Conservation (phyloP, 2,329 filamentous ascomycete species). For the Dactylonectria estremocensis region DNA sequence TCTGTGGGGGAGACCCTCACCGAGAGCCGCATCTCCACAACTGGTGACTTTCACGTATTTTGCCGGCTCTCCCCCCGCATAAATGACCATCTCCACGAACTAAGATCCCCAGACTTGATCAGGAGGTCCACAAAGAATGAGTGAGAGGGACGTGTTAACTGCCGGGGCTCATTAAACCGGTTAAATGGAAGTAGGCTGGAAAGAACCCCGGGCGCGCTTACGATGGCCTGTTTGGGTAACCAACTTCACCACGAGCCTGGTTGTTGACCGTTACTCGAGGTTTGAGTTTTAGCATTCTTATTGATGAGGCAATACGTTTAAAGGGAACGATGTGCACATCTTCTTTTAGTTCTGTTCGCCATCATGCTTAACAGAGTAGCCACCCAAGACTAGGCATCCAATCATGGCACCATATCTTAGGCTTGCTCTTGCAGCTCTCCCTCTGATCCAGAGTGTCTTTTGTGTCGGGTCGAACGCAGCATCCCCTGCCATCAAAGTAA, state of each 20-base stretch:
- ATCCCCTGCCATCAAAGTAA: constrained; percentile 33
- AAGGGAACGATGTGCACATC: neutral
- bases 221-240: constrained; percentile 8
- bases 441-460: constrained; percentile 9
- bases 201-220: constrained; percentile 13
- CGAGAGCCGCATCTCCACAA: constrained; percentile 19
- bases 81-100: constrained; percentile 10
- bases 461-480: neutral
- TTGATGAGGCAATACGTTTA: neutral
- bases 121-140: neutral
- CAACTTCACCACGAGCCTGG: neutral
- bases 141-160: neutral
- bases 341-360: neutral
- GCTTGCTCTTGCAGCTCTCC: constrained; percentile 10
- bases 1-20: constrained; percentile 16
- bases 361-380: neutral
- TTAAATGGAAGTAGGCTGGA: neutral
- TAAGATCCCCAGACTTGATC: constrained; percentile 1
- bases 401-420: constrained; percentile 18
- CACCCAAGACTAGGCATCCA: neutral
- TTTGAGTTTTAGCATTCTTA: neutral
- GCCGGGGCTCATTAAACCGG: neutral
- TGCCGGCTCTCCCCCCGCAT: constrained; percentile 9
- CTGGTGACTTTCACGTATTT: constrained; percentile 4
- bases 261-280: constrained; percentile 3